Percentiles rank a stretch among this genome's conserved stretches.
Conservation (phyloP, 2,329 filamentous ascomycete genomes). For the Acrodontium crateriforme region DNA sequence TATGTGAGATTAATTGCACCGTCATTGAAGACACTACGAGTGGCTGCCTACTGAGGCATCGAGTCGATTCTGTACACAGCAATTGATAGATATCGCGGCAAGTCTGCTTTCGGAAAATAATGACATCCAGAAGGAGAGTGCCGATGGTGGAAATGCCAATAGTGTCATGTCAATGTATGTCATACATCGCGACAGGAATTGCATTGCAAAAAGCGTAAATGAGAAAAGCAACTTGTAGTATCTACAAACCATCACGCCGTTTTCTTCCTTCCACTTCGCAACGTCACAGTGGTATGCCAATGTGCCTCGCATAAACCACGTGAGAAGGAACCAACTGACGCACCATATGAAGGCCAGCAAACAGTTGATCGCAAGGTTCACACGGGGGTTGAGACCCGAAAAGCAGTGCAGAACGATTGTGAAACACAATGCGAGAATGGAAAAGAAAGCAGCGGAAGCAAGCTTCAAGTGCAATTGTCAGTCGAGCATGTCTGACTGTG, state of each 20-base stretch:
- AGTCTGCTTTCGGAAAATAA: constrained; percentile 32
- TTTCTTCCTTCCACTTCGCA: constrained; percentile 39
- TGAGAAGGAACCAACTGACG: constrained; percentile 37
- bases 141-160: constrained; percentile 34
- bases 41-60: no score
- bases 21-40: no score
- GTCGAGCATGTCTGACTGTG: no score
- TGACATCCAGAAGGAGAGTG: constrained; percentile 37
- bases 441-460: constrained; percentile 37
- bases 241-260: constrained; percentile 42
- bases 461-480: constrained; percentile 37
- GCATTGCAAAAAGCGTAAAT: no score
- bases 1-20: no score
- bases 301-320: constrained; percentile 41
- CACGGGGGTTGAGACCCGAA: constrained; percentile 36
- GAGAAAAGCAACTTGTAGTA: constrained; percentile 47
- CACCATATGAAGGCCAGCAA: constrained; percentile 38
- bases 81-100: constrained; percentile 38
- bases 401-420: constrained; percentile 39
- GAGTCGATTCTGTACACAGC: no score
- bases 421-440: constrained; percentile 33
- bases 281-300: constrained; percentile 35
- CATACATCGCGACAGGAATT: no score
- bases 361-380: constrained; percentile 38
- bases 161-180: no score